These are phyloP conservation scores for Tricladium varicosporioides DNA, from an alignment of 2,329 filamentous ascomycete species.

Conservation along the genomic window DNA sequence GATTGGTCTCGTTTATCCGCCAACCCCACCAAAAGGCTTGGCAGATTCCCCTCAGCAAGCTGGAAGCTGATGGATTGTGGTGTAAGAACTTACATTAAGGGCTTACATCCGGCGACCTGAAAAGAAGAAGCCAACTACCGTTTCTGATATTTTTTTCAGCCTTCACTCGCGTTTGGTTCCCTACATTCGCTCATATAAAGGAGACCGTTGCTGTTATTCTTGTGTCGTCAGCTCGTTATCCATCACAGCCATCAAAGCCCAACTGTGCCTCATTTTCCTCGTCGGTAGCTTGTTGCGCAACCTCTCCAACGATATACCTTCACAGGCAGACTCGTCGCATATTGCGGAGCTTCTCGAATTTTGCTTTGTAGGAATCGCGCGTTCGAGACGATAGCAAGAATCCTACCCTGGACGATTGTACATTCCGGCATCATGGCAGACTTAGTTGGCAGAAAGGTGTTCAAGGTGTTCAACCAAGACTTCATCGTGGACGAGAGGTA, in stretches of 20 bases:
- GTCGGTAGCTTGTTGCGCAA: neutral
- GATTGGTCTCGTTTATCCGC: neutral
- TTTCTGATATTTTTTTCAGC: neutral
- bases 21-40: constrained; percentile 7
- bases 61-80: constrained; percentile 6
- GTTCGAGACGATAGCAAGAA: neutral
- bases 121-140: constrained; percentile 12
- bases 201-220: neutral
- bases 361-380: neutral
- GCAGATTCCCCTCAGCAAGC: neutral
- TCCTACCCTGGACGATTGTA: neutral
- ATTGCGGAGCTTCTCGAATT: neutral
- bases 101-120: constrained; percentile 15
- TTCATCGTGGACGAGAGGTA: constrained; percentile 98
- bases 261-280: neutral
- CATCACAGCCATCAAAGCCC: neutral
- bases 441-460: constrained; percentile 73
- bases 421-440: constrained; percentile 31
- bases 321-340: neutral
- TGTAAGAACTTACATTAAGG: constrained; percentile 15
- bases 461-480: constrained; percentile 99
- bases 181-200: constrained; percentile 10
- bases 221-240: neutral
- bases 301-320: neutral
- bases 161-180: neutral